Conservation (phyloP, 2,329 filamentous ascomycete species). For the Xylaria polymorpha region DNA sequence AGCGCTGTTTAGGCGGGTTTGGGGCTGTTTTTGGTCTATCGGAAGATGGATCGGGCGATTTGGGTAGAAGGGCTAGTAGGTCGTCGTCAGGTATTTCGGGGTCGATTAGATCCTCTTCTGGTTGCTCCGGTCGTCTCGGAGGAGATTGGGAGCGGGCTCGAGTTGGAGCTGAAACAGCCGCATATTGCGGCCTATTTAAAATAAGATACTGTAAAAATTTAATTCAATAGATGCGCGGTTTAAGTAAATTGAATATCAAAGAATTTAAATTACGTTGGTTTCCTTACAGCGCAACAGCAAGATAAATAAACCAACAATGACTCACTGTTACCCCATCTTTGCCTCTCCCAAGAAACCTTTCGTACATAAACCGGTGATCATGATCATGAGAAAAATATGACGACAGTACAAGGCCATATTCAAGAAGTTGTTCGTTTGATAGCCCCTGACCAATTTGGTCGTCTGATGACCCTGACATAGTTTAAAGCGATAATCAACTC, state of each 20-base stretch:
- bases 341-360: not conserved
- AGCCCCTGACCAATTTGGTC: not conserved
- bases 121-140: not conserved
- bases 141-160: not conserved
- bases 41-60: not conserved
- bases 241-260: not conserved
- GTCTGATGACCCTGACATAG: not conserved
- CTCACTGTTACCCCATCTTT: not conserved
- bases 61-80: not conserved
- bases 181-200: not conserved
- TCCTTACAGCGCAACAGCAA: not conserved
- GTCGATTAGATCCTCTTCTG: not conserved
- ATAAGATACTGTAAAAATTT: not conserved
- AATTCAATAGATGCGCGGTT: not conserved
- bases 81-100: not conserved
- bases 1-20: not conserved
- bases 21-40: not conserved
- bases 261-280: not conserved
- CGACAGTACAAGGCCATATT: not conserved
- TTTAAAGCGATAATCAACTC: not conserved
- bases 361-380: not conserved
- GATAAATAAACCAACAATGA: not conserved
- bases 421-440: not conserved
- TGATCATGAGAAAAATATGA: not conserved
- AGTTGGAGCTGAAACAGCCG: not conserved